Percentiles rank a stretch among this genome's conserved stretches.
Evolutionary conservation across 345 rosid species (phyloP).

Genomic region (Diplotaxis tenuifolia): DNA sequence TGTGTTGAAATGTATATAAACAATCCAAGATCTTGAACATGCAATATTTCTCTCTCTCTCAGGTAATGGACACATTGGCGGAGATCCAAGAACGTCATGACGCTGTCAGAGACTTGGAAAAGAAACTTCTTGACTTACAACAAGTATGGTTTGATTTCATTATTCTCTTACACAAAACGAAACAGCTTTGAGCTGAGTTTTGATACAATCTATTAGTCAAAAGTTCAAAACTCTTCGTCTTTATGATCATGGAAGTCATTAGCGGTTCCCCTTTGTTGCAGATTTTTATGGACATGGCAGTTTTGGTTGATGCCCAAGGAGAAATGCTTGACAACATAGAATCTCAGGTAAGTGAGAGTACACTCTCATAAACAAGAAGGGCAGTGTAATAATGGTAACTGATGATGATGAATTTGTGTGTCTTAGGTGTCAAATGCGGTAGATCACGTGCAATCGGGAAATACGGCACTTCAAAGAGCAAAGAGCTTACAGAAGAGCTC

Average conservation of each 20-base stretch:
- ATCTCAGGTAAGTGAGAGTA: slow-evolving; percentile 57
- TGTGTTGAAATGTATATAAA: not conserved
- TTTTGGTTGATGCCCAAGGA: slow-evolving; percentile 91
- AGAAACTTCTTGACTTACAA: slow-evolving; percentile 84
- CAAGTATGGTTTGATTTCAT: slow-evolving; percentile 50
- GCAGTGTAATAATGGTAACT: not conserved
- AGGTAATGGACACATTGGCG: slow-evolving; percentile 80
- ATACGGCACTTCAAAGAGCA: slow-evolving; percentile 77
- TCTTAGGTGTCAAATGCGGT: slow-evolving; percentile 79
- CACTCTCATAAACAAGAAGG: not conserved
- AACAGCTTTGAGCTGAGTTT: slow-evolving; percentile 11
- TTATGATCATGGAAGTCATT: not conserved
- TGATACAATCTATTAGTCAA: slow-evolving; percentile 1
- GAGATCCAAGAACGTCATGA: slow-evolving; percentile 98
- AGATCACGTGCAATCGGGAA: slow-evolving; percentile 89
- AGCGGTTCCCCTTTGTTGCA: slow-evolving; percentile 26
- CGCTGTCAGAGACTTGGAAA: slow-evolving; percentile 82
- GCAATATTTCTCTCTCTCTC: not conserved
- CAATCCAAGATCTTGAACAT: slow-evolving; percentile 3
- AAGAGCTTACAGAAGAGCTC: slow-evolving; percentile 77
- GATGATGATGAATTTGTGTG: not conserved
- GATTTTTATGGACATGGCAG: slow-evolving; percentile 95
- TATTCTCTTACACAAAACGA: not conserved
- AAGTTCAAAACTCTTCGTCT: not conserved
- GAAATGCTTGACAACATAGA: slow-evolving; percentile 95